Evolutionary conservation across 495 filamentous ascomycete genomes (phyloP).

Genomic region (Hypomontagnella submonticulosa): DNA sequence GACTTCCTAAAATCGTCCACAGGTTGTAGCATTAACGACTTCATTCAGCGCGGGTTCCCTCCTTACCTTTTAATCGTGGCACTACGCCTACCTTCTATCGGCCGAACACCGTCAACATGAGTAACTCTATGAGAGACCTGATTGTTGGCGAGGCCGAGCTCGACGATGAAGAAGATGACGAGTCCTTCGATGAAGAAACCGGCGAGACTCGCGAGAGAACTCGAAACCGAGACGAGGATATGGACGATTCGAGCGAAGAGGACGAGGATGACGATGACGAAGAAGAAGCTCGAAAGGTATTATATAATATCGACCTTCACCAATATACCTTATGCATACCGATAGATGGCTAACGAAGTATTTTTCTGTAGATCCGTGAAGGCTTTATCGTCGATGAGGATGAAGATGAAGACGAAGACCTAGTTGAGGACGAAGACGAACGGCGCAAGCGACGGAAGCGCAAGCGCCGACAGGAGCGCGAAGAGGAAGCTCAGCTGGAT

Average conservation of each 20-base stretch:
- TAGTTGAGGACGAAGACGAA: constrained; percentile 71
- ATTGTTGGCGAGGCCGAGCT: constrained; percentile 86
- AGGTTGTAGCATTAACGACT: neutral
- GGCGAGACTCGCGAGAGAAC: constrained; percentile 65
- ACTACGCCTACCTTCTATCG: constrained; percentile 2
- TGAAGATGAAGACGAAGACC: constrained; percentile 77
- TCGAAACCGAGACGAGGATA: constrained; percentile 58
- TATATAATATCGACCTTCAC: neutral
- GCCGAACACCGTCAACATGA: constrained; percentile 63
- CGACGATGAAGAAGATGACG: constrained; percentile 91
- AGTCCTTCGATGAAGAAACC: constrained; percentile 84
- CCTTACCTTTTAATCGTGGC: constrained; percentile 2
- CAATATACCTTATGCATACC: neutral
- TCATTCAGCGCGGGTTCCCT: neutral
- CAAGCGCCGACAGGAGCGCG: constrained; percentile 74
- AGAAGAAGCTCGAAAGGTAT: constrained; percentile 71
- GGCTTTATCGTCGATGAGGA: constrained; percentile 97
- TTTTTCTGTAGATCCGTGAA: constrained; percentile 75
- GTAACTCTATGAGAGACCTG: constrained; percentile 72
- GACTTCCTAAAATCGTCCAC: neutral
- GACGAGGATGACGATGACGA: constrained; percentile 96
- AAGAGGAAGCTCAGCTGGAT: constrained; percentile 89
- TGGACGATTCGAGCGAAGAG: constrained; percentile 95
- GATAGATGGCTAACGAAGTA: constrained; percentile 9
- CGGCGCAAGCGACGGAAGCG: constrained; percentile 73